phyloP scores from a whole-genome alignment of 441 rosid species.

The Euphorbia celastroides region DNA sequence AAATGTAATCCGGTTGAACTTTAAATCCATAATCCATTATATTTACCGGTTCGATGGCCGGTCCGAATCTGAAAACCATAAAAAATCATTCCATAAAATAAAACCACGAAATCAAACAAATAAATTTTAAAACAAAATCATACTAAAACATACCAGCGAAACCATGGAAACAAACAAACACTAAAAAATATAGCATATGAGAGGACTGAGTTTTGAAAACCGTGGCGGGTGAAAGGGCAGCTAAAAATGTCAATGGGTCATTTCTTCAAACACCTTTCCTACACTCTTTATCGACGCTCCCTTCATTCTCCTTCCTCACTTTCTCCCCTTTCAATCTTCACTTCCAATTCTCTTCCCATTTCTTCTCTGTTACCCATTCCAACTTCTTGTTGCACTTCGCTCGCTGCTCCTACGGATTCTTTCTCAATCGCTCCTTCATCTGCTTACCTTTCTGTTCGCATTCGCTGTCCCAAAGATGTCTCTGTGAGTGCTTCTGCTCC shows the following conservation, averaged over 20 bases:
- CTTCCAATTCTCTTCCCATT: slow-evolving; percentile 2
- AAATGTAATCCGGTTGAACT: too few relatives aligned
- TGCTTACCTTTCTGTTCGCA: slow-evolving; percentile 66
- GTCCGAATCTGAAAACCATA: too few relatives aligned
- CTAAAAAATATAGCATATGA: too few relatives aligned
- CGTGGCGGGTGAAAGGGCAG: too few relatives aligned
- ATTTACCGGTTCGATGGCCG: too few relatives aligned
- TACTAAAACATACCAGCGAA: too few relatives aligned
- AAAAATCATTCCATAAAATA: too few relatives aligned
- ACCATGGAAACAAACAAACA: too few relatives aligned
- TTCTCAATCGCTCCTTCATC: slow-evolving; percentile 22
- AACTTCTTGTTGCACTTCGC: slow-evolving; percentile 5
- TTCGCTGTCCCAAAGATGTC: slow-evolving; percentile 46
- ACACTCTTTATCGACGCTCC: slow-evolving; percentile 31
- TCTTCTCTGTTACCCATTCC: slow-evolving; percentile 19
- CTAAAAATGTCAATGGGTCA: slow-evolving; percentile 44
- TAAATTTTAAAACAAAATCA: too few relatives aligned
- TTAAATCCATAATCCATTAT: too few relatives aligned
- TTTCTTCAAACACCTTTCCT: slow-evolving; percentile 57
- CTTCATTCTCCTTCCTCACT: slow-evolving; percentile 22
- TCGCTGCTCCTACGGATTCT: not conserved
- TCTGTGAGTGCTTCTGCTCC: slow-evolving; percentile 35
- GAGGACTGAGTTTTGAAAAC: too few relatives aligned
- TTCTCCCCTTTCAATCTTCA: slow-evolving; percentile 15
- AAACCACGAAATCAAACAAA: too few relatives aligned